A percentile compares a stretch with the other conserved stretches of the same genome.
These are phyloP conservation scores for Plasmopara viticola DNA, from an alignment of 352 stramenopile genomes.

Conservation along the genomic window DNA sequence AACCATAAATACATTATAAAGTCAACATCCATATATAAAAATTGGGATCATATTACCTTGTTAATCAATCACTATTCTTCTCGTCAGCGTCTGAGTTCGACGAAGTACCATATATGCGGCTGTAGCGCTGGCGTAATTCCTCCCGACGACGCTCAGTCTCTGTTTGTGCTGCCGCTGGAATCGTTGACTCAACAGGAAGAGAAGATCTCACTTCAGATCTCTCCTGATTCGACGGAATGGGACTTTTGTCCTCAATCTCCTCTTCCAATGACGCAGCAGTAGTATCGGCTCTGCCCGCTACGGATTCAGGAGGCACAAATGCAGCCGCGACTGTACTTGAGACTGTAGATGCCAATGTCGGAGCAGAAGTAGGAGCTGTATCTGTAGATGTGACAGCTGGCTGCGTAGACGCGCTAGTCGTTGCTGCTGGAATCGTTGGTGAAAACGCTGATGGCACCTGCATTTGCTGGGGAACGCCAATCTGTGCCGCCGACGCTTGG, in stretches of 20 bases:
- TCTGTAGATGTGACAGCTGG: neutral
- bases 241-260: slow-evolving; percentile 38
- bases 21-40: too few species aligned
- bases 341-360: neutral
- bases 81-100: slow-evolving; percentile 28
- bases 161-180: slow-evolving; percentile 31
- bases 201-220: slow-evolving; percentile 11
- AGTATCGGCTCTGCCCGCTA: neutral
- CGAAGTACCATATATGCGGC: slow-evolving; percentile 38
- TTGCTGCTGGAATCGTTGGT: slow-evolving; percentile 5
- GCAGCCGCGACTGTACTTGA: slow-evolving; percentile 2
- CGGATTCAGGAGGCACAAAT: slow-evolving; percentile 4
- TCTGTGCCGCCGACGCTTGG: slow-evolving; percentile 31
- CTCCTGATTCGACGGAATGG: slow-evolving; percentile 14
- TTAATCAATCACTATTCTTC: slow-evolving; percentile 31
- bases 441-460: slow-evolving; percentile 8
- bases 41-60: too few species aligned
- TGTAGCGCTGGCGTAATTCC: slow-evolving; percentile 50
- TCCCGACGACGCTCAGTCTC: slow-evolving; percentile 46
- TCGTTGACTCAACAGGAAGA: slow-evolving; percentile 28
- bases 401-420: slow-evolving; percentile 2
- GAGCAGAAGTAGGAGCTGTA: slow-evolving; percentile 8
- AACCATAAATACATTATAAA: too few species aligned
- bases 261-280: slow-evolving; percentile 8
- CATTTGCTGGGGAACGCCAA: slow-evolving; percentile 11